A percentile compares a stretch with the other conserved stretches of the same genome.
Evolutionary conservation across 371 early-diverging fungal genomes (phyloP).

Genomic region (Furculomyces boomerangus): DNA sequence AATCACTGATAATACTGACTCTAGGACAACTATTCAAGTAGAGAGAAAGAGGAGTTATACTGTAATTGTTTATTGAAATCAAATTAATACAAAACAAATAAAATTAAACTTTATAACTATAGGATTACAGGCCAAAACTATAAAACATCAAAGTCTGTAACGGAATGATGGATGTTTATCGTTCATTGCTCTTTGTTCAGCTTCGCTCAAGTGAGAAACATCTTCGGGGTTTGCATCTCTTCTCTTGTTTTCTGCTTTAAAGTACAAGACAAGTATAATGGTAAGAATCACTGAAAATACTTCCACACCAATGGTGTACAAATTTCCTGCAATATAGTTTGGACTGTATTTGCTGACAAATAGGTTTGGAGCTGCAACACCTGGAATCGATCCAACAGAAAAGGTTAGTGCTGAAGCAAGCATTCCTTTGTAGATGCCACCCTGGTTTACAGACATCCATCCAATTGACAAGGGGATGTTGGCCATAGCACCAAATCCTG

Average conservation of each 20-base stretch:
- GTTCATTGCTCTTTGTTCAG: not conserved
- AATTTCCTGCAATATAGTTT: slow-evolving; percentile 1
- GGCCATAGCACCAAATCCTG: not conserved
- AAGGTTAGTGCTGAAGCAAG: not conserved
- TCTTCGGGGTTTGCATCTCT: slow-evolving; percentile 1
- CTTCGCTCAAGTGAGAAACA: slow-evolving; percentile 3
- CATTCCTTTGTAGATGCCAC: slow-evolving; percentile 3
- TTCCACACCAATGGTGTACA: not conserved
- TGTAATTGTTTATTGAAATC: too few species aligned
- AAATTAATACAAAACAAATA: too few species aligned
- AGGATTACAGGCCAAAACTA: too few species aligned
- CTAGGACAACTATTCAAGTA: too few species aligned
- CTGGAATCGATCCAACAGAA: not conserved
- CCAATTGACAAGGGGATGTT: not conserved
- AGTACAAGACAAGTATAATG: not conserved
- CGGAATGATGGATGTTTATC: slow-evolving; percentile 6
- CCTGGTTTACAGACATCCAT: slow-evolving; percentile 2
- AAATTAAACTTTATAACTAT: too few species aligned
- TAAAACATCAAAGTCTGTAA: not conserved
- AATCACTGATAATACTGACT: too few species aligned
- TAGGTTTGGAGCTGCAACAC: not conserved
- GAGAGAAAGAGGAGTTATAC: too few species aligned
- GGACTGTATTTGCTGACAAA: not conserved
- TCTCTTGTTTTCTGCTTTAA: not conserved
- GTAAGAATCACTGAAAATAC: slow-evolving; percentile 1